Conservation (phyloP, 106 monocot genomes). For the Alisma plantagoaquatica region DNA sequence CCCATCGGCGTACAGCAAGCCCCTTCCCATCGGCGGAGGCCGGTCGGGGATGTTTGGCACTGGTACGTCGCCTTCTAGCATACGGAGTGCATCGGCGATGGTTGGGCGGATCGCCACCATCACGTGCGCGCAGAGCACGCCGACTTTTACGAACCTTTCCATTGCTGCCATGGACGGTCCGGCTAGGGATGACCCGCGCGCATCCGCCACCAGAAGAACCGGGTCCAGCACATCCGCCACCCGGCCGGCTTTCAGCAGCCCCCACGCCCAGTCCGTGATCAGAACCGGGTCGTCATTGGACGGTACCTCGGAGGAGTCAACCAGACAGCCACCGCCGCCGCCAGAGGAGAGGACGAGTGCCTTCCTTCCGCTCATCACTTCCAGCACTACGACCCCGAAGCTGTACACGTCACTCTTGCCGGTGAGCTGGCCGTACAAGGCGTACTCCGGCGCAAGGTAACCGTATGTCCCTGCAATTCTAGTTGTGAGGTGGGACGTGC, state of each 20-base stretch:
- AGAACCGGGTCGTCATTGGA: slow-evolving; percentile 28
- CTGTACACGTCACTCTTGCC: too few species aligned
- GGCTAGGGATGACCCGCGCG: not conserved
- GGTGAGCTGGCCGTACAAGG: slow-evolving; percentile 76
- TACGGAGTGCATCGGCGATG: slow-evolving; percentile 50
- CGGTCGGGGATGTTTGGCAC: slow-evolving; percentile 49
- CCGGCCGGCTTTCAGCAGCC: slow-evolving; percentile 43
- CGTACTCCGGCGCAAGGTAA: too few species aligned
- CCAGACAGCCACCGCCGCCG: slow-evolving; percentile 50
- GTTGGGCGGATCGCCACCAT: slow-evolving; percentile 61
- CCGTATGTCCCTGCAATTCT: slow-evolving; percentile 66
- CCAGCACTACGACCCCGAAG: too few species aligned
- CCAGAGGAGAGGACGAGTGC: slow-evolving; percentile 75
- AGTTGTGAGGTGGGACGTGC: slow-evolving; percentile 59
- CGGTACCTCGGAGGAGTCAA: slow-evolving; percentile 50
- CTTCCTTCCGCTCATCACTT: too few species aligned
- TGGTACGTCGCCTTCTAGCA: slow-evolving; percentile 61
- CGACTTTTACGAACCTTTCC: slow-evolving; percentile 65
- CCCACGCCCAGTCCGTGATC: slow-evolving; percentile 83
- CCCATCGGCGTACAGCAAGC: slow-evolving; percentile 4
- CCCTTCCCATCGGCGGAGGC: slow-evolving; percentile 33
- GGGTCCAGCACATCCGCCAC: slow-evolving; percentile 39
- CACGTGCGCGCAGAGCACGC: slow-evolving; percentile 57
- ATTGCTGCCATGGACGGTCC: slow-evolving; percentile 12
- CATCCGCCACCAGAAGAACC: slow-evolving; percentile 13